Conservation (phyloP, 352 stramenopile species). For the Blastocystis sp. region DNA sequence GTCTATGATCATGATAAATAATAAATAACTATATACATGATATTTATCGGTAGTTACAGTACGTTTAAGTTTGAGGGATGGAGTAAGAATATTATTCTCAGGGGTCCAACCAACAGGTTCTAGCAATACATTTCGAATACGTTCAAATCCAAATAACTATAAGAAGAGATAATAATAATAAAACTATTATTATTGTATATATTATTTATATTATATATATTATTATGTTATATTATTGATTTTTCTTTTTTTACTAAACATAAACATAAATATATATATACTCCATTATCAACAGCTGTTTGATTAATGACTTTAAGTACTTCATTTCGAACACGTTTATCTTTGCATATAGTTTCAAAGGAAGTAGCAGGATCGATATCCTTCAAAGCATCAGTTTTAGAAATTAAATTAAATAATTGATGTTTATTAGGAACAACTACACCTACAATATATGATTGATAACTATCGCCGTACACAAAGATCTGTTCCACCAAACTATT, state of each 20-base stretch:
- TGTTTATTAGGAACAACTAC: conserved; percentile 47
- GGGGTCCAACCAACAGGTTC: conserved; percentile 24
- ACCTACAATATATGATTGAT: conserved; percentile 52
- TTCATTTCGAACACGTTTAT: conserved; percentile 5
- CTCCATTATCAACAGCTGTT: conserved; percentile 6
- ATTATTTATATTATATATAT: too few relatives aligned
- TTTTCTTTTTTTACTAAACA: too few relatives aligned
- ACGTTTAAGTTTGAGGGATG: conserved; percentile 31
- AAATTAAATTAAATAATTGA: background rate
- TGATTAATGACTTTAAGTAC: conserved; percentile 19
- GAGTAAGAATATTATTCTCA: conserved; percentile 26
- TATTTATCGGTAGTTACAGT: too few relatives aligned
- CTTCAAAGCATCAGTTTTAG: background rate
- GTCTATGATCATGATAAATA: too few relatives aligned
- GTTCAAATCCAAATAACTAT: conserved; percentile 33
- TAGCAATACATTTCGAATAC: conserved; percentile 21
- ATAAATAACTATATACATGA: too few relatives aligned
- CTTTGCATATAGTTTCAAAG: background rate
- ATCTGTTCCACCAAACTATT: conserved; percentile 50
- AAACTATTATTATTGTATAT: too few relatives aligned
- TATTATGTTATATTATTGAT: too few relatives aligned
- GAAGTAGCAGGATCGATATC: background rate
- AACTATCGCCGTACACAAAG: conserved; percentile 57
- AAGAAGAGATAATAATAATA: too few relatives aligned
- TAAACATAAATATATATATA: background rate